Conservation (phyloP, 768 basidiomycete genomes). For the Boletus pseudo-olivaceus region DNA sequence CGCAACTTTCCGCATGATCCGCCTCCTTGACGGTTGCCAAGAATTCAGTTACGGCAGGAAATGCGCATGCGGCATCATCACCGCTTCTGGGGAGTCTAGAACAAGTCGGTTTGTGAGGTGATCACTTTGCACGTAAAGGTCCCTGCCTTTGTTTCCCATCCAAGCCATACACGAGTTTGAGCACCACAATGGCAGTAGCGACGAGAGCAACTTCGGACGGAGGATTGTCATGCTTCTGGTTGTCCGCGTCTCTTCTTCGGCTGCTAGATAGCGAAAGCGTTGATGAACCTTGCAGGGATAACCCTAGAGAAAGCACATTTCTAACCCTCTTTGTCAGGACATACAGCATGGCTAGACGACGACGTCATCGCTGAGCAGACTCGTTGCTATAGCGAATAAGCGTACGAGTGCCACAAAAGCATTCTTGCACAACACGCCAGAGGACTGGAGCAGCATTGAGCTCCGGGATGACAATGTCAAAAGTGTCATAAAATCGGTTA, state of each 20-base stretch:
- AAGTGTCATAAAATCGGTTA: conserved; percentile 47
- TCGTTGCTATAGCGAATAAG: conserved; percentile 14
- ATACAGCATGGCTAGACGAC: conserved; percentile 54
- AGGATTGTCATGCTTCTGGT: conserved; percentile 58
- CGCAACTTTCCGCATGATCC: conserved; percentile 32
- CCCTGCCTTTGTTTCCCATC: conserved; percentile 63
- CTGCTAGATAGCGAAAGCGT: conserved; percentile 39
- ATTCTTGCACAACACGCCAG: conserved; percentile 65
- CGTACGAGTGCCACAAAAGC: conserved; percentile 74
- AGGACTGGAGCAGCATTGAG: conserved; percentile 71
- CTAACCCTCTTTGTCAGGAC: conserved; percentile 57
- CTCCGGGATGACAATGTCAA: conserved; percentile 66
- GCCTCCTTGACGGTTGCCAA: conserved; percentile 39
- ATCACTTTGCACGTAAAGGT: neutral
- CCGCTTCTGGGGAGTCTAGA: conserved; percentile 42
- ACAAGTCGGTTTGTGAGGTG: conserved; percentile 10
- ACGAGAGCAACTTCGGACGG: conserved; percentile 66
- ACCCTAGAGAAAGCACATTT: conserved; percentile 51
- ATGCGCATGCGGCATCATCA: conserved; percentile 57
- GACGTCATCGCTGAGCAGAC: neutral
- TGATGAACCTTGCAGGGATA: conserved; percentile 56
- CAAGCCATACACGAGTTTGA: conserved; percentile 85
- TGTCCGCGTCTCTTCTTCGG: conserved; percentile 38
- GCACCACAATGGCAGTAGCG: conserved; percentile 58
- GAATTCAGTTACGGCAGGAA: conserved; percentile 53